Conservation (phyloP, 768 basidiomycete species). For the Termitomyces sp. region DNA sequence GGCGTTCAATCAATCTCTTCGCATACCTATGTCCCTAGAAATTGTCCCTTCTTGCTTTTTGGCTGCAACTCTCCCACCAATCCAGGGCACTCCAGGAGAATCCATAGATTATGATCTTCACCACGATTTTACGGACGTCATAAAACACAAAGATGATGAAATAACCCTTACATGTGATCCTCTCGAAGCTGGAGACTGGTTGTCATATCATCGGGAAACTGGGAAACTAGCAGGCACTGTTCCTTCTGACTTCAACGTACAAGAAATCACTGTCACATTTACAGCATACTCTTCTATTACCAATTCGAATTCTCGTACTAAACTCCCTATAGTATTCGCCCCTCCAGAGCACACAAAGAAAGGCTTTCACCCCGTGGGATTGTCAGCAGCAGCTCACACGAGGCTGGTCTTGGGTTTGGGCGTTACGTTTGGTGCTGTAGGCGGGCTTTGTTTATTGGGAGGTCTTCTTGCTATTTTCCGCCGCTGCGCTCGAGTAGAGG, state of each 20-base stretch:
- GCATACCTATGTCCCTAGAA: conserved; percentile 60
- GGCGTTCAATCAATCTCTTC: conserved; percentile 63
- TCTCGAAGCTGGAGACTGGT: conserved; percentile 39
- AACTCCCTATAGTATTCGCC: conserved; percentile 46
- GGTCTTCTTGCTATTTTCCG: conserved; percentile 53
- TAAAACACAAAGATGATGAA: conserved; percentile 42
- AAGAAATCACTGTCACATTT: conserved; percentile 52
- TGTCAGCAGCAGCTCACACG: conserved; percentile 41
- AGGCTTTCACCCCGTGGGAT: conserved; percentile 28
- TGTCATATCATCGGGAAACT: conserved; percentile 46
- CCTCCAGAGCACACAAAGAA: conserved; percentile 35
- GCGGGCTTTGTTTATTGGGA: conserved; percentile 53
- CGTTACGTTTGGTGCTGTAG: conserved; percentile 60
- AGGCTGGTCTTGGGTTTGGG: conserved; percentile 55
- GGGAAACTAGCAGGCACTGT: conserved; percentile 54
- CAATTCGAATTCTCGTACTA: conserved; percentile 70
- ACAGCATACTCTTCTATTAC: conserved; percentile 64
- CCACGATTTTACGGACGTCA: conserved; percentile 53
- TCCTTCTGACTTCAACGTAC: conserved; percentile 39
- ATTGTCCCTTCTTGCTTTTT: conserved; percentile 75
- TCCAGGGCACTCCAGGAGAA: conserved; percentile 50
- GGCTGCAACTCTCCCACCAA: conserved; percentile 48
- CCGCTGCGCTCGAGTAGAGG: conserved; percentile 53
- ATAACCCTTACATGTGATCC: conserved; percentile 58
- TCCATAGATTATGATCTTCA: conserved; percentile 50